Evolutionary conservation across 768 basidiomycete genomes (phyloP), one percentile per base, ranked within the genome.

Genomic region (Pulveroboletus frians): DNA sequence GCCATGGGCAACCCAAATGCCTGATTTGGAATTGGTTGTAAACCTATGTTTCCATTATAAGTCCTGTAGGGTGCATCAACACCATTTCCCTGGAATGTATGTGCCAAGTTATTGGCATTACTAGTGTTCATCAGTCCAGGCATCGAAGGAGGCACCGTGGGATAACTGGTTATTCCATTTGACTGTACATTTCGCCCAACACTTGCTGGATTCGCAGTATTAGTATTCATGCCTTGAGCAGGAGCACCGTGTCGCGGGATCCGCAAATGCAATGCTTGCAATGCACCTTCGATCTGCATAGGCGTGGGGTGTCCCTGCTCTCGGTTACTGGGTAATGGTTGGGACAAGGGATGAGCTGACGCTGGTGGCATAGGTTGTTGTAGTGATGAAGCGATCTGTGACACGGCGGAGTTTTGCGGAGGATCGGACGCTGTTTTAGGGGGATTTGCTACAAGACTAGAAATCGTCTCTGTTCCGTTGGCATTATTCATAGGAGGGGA

Each of bases 201-300:
- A 34, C 31, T 17, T 29, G 34, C 17, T 36, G 47, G 10, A 46
- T 39, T 51, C 17, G n/a, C 39, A 38, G 34, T 13, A 11, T 17
- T 18, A 43, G 41, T 40, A 39, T 11, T 43, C 15, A 17, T 20
- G 17, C 9, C 14, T 38, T 44, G 60, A 34, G n/a, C 26, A 27
- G 50, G 27, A 14, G 1, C 0, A 21, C 21, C 21, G 23, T 53
- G 54, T 17, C 59, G 57, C 10, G 54, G 53, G 21, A 54, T 48
- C 23, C 62, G 54, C 34, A 13, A 32, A 31, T 53, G 60, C 29
- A 66, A 27, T 10, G 34, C 11, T 26, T 32, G 53, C 36, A 65
- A 59, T 36, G 43, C 51, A 11, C 39, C 58, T 43, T 61, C 45
- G 5, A 61, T 21, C 6, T 47, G 46, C 8, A 44, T 0, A 1